Base-by-base conservation (phyloP, 2,329 filamentous ascomycete species). In the Didymella pomorum region DNA sequence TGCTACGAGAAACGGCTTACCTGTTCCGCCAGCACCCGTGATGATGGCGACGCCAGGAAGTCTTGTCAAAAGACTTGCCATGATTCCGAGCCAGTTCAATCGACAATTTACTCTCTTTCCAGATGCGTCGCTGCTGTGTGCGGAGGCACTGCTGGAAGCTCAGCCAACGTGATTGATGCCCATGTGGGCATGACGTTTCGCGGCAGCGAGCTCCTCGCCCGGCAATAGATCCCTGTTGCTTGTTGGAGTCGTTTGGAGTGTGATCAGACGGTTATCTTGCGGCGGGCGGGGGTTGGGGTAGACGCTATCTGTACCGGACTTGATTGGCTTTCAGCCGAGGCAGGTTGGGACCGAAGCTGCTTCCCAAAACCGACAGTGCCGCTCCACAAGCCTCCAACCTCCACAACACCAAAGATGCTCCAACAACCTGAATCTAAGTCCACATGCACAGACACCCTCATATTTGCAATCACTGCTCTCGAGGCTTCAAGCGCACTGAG, bases 11-110 rank as follows among this genome's bases (percentile, higher is more conserved):
- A n/a, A 6, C 7, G 25, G 61, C 62, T 12, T 60, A 72, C 74
- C 74, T 31, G 71, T 74, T 48, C 73, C 73, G 48, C 72, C 74
- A 35, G 74, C 73, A 20, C 74, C 73, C 6, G 74, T 76, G 12
- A 76, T 57, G 2, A 76, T 56, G 35, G 72, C 73, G 31, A 74
- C 70, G 43, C 73, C 74, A 20, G 66, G 67, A 21, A 76, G 46
- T 21, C 49, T 57, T 31, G 54, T 59, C 21, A 59, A 48, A 7
- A 54, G 54, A 5, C 33, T 50, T 41, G 58, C 43, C 53, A 61
- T 56, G 10, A 3, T 26, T 41, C 12, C 12, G 37, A 23, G 23
- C n/a, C n/a, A n/a, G 14, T 9, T 53, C 35, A 48, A n/a, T 26
- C 42, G 21, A 37, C 6, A 21, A 18, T 31, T 20, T 14, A 3